Base-by-base conservation (phyloP, 192 early-diverging fungal species). In the Coemansia sp. region DNA sequence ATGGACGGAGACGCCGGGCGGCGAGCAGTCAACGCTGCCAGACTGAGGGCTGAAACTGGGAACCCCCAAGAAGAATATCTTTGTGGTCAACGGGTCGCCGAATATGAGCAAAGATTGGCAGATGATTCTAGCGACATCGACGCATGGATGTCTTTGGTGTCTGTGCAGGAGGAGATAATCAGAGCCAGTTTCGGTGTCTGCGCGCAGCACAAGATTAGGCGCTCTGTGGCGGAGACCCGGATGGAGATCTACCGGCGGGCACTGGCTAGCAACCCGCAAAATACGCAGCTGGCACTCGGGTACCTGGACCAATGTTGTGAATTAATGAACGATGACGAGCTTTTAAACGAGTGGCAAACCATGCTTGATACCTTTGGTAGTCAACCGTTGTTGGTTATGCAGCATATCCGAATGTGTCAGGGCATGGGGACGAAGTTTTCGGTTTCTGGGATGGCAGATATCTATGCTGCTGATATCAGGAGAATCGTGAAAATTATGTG, bases 221-320 rank as follows among this genome's bases (percentile, higher is more conserved):
- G 66, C 0, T 20, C 72, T 9, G 41, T 75, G 15, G 68, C 66
- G 8, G 70, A 68, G 60, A 37, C 70, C n/a, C 72, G 68, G 59
- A 43, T 70, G 5, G 78, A 55, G 11, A 57, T 80, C 51, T 72
- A 66, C 45, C 66, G 43, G 1, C 73, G 73, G 17, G 73, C 65
- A 0, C 41, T 75, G 4, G 18, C 34, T 1, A 17, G 28, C 35
- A 80, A 80, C 45, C 70, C 72, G 2, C 35, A 65, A 14, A 66
- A 66, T 2, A 33, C 22, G 34, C 45, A n/a, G 35, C 59, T 80
- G 20, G 52, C 41, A 0, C 62, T 80, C 9, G 78, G 66, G 15
- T 75, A 75, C 35, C 62, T 80, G 18, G 52, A 56, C 6, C 64
- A 51, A 17, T 75, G 73, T 37, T 52, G 37, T 2, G 69, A 74